phyloP scores from a whole-genome alignment of 2,329 filamentous ascomycete genomes.

The Thelonectria rubi region DNA sequence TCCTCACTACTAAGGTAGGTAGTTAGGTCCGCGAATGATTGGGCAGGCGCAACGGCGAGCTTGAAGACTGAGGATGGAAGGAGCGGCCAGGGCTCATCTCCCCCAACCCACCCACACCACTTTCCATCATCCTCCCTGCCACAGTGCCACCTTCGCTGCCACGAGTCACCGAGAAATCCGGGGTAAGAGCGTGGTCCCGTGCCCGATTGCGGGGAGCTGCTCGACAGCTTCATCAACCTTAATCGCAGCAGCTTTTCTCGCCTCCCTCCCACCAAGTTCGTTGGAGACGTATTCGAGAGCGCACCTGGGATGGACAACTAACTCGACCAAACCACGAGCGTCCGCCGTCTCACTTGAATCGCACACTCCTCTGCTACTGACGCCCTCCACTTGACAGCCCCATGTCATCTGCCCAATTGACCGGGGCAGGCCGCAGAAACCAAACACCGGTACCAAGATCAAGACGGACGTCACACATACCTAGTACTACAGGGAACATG shows the following conservation, averaged over 20 bases:
- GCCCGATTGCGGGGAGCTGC: not conserved
- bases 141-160: conserved; percentile 1
- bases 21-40: not conserved
- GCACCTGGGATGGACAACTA: not conserved
- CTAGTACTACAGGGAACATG: too few species aligned
- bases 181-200: conserved; percentile 7
- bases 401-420: not conserved
- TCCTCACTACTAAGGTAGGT: not conserved
- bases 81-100: not conserved
- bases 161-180: conserved; percentile 11
- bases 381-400: not conserved
- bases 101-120: conserved; percentile 2
- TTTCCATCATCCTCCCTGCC: too few species aligned
- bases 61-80: not conserved
- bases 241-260: not conserved
- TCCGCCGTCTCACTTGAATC: not conserved
- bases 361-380: not conserved
- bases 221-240: not conserved
- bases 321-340: too few species aligned
- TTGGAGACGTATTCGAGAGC: not conserved
- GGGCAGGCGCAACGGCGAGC: conserved; percentile 7
- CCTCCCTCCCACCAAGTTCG: not conserved
- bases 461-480: not conserved
- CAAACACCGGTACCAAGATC: not conserved
- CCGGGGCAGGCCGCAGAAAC: not conserved